A percentile compares a stretch with the other conserved stretches of the same genome.
phyloP scores from a whole-genome alignment of 2,329 filamentous ascomycete genomes.

The Eutypa lata region DNA sequence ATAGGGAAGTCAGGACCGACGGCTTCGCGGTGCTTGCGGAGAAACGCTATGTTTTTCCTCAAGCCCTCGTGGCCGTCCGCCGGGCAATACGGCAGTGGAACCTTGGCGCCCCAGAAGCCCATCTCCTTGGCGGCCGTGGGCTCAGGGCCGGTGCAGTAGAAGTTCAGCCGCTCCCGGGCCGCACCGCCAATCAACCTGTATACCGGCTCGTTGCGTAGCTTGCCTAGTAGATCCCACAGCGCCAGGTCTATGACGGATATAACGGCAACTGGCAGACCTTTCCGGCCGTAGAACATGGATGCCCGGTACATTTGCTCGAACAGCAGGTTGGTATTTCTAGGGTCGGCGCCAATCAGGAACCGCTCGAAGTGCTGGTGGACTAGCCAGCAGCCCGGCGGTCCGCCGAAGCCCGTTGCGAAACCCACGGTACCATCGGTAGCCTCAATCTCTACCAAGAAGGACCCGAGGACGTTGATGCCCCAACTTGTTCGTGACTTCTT shows the following conservation, averaged over 20 bases:
- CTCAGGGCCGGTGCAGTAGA: slow-evolving; percentile 92
- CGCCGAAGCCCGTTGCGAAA: slow-evolving; percentile 91
- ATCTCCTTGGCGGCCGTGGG: slow-evolving; percentile 75
- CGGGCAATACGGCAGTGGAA: slow-evolving; percentile 84
- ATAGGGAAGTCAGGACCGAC: slow-evolving; percentile 89
- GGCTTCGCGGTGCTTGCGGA: slow-evolving; percentile 77
- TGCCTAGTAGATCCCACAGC: slow-evolving; percentile 87
- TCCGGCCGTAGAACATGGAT: slow-evolving; percentile 95
- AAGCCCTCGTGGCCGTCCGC: slow-evolving; percentile 81
- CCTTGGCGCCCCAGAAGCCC: slow-evolving; percentile 90
- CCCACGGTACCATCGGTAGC: slow-evolving; percentile 88
- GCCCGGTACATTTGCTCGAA: slow-evolving; percentile 97
- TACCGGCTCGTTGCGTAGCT: slow-evolving; percentile 87
- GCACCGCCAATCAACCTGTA: slow-evolving; percentile 92
- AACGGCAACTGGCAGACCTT: slow-evolving; percentile 83
- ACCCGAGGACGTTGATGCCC: slow-evolving; percentile 94
- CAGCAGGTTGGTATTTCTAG: slow-evolving; percentile 83
- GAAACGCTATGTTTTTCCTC: slow-evolving; percentile 85
- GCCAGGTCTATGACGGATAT: slow-evolving; percentile 94
- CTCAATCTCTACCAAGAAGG: slow-evolving; percentile 87
- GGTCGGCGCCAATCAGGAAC: slow-evolving; percentile 85
- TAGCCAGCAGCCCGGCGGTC: slow-evolving; percentile 90
- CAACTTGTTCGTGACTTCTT: slow-evolving; percentile 84
- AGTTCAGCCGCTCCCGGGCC: slow-evolving; percentile 78
- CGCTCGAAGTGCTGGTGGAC: slow-evolving; percentile 90